A percentile compares a stretch with the other conserved stretches of the same genome.
These are phyloP conservation scores for Gyrodon lividus DNA, from an alignment of 768 basidiomycete species.

Conservation along the genomic window DNA sequence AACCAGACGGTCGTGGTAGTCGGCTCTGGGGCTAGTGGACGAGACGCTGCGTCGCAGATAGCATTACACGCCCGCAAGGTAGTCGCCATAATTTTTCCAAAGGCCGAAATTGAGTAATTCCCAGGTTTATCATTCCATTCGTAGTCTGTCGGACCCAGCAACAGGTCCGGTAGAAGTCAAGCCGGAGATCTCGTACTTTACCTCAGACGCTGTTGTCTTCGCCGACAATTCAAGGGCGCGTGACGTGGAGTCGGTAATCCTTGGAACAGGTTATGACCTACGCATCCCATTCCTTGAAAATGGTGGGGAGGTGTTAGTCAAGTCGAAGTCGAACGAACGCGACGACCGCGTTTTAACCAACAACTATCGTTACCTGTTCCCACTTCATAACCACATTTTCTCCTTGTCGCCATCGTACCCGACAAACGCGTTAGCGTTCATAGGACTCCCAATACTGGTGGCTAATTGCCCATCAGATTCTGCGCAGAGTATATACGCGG, in stretches of 20 bases:
- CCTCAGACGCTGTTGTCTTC: conserved; percentile 43
- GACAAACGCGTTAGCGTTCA: conserved; percentile 51
- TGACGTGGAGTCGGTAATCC: conserved; percentile 47
- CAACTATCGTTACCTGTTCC: conserved; percentile 55
- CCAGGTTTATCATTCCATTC: conserved; percentile 38
- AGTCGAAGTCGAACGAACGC: conserved; percentile 14
- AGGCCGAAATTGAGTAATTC: neutral
- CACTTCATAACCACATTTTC: conserved; percentile 53
- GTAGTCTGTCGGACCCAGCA: conserved; percentile 21
- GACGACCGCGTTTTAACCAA: conserved; percentile 34
- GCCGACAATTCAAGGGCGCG: conserved; percentile 40
- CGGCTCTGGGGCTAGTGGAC: conserved; percentile 46
- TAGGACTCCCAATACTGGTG: conserved; percentile 50
- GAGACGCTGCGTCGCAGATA: conserved; percentile 47
- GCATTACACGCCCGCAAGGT: conserved; percentile 42
- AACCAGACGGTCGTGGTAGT: conserved; percentile 49
- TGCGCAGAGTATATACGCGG: conserved; percentile 49
- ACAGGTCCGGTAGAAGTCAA: conserved; percentile 30
- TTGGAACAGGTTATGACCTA: conserved; percentile 56
- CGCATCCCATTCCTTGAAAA: conserved; percentile 48
- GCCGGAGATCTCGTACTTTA: conserved; percentile 51
- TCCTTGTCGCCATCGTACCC: conserved; percentile 48
- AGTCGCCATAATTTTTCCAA: conserved; percentile 1
- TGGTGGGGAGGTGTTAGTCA: conserved; percentile 22
- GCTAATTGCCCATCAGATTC: conserved; percentile 48